These are phyloP conservation scores for Eimeria brunetti DNA, from an alignment of 169 alveolate genomes.

Conservation along the genomic window DNA sequence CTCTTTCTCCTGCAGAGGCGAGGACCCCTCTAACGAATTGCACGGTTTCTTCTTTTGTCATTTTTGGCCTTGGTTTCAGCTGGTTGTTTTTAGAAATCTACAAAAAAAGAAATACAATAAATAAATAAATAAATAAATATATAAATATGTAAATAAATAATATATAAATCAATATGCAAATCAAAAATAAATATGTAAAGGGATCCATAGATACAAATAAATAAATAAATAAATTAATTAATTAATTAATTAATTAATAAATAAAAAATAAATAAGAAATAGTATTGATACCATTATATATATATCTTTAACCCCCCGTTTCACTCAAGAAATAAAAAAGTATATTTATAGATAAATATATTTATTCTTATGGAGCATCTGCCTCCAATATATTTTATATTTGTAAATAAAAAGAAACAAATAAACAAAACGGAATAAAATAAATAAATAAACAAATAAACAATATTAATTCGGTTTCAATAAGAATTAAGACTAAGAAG, in stretches of 20 bases:
- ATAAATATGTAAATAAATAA: not conserved
- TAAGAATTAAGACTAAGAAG: too few relatives aligned
- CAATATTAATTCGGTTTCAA: too few relatives aligned
- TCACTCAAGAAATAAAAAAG: too few relatives aligned
- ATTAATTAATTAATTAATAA: not conserved
- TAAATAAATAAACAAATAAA: too few relatives aligned
- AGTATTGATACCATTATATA: not conserved
- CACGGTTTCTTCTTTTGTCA: constrained; percentile 61
- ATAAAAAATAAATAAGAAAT: not conserved
- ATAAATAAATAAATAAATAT: not conserved
- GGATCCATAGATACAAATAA: too few relatives aligned
- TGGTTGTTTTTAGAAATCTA: constrained; percentile 52
- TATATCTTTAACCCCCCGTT: too few relatives aligned
- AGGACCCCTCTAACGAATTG: constrained; percentile 73
- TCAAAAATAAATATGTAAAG: not conserved
- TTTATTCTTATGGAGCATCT: too few relatives aligned
- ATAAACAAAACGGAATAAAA: too few relatives aligned
- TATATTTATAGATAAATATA: too few relatives aligned
- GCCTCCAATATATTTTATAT: too few relatives aligned
- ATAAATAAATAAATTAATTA: not conserved
- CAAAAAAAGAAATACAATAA: not conserved
- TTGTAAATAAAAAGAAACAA: too few relatives aligned
- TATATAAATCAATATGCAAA: not conserved
- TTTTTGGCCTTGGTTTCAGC: constrained; percentile 38
- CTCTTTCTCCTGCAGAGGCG: constrained; percentile 84